Base-by-base conservation (phyloP, 1,139 yeast species). In the Lodderomyces parapsilosis region DNA sequence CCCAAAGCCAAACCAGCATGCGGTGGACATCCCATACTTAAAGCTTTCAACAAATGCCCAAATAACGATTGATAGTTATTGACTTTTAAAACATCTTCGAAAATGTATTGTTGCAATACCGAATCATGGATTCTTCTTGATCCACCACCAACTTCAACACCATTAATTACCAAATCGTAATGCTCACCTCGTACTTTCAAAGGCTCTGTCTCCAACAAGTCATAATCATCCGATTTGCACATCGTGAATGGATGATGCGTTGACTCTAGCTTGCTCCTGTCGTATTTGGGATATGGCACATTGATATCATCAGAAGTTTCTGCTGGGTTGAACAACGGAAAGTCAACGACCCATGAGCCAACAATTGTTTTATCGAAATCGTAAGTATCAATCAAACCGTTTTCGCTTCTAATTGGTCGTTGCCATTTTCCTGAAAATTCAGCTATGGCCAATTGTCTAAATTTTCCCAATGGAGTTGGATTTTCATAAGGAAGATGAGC, bases 161-260 rank as follows among this genome's bases (percentile, higher is more conserved):
- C 99, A 57, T 93, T 93, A 32, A 94, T 71, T 0, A 94, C 99
- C 24, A 93, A 66, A 59, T 93, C 99, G 59, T 90, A 93, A 61
- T 94, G 99, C 55, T 88, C 94, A n/a, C 98, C 99, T 39, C 80
- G 74, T 1, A 86, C 93, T 27, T 66, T 57, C 37, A 88, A 64
- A 2, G 96, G 96, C 23, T 71, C 68, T 0, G 69, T 49, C 8
- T 60, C 71, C 4, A 91, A 66, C 2, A 61, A 52, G 1, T 77
- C 78, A 54, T 85, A 85, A 56, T 90, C 96, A 19, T 77, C 81
- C 1, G 80, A 56, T 39, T 83, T 76, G 1, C 85, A 87, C 98
- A 93, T 93, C 0, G 99, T 93, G 64, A 93, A 93, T 6, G 99
- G 99, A 60, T 93, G 99, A 59, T 93, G 99, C 0, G 97, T 91